Evolutionary conservation across 345 rosid genomes (phyloP).

Genomic region (Salix brachista): DNA sequence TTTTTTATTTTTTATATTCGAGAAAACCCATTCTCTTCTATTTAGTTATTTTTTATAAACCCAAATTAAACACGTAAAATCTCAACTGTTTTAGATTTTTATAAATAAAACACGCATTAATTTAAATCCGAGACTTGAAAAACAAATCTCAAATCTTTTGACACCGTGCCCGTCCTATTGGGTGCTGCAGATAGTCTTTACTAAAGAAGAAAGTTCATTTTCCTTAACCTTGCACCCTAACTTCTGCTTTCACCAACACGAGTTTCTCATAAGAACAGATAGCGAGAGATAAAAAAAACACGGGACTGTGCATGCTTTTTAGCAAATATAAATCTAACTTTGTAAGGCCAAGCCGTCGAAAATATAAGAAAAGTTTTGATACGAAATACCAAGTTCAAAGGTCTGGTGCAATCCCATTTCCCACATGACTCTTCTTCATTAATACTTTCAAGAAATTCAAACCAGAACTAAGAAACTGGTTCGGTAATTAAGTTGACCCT

Average conservation of each 20-base stretch:
- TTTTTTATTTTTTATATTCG: too few species aligned
- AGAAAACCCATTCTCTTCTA: too few species aligned
- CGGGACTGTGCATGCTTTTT: not conserved
- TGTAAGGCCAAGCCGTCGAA: not conserved
- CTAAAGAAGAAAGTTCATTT: not conserved
- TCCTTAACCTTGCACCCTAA: not conserved
- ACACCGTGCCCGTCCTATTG: rapidly evolving
- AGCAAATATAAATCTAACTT: not conserved
- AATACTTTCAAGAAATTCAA: too few species aligned
- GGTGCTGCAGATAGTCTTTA: not conserved
- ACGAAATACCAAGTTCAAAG: too few species aligned
- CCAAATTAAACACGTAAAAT: too few species aligned
- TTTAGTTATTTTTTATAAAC: too few species aligned
- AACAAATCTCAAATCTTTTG: too few species aligned
- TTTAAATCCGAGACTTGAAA: rapidly evolving
- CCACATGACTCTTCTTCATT: too few species aligned
- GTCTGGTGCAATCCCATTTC: too few species aligned
- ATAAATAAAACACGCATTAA: rapidly evolving
- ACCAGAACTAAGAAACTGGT: too few species aligned
- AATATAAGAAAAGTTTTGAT: too few species aligned
- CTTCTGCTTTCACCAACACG: not conserved
- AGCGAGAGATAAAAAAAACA: not conserved
- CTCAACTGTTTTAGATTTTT: rapidly evolving
- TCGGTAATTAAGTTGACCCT: too few species aligned
- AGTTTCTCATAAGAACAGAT: not conserved